Evolutionary conservation across 345 rosid species (phyloP), one percentile per base, ranked within the genome.

Genomic region (Draba incana): DNA sequence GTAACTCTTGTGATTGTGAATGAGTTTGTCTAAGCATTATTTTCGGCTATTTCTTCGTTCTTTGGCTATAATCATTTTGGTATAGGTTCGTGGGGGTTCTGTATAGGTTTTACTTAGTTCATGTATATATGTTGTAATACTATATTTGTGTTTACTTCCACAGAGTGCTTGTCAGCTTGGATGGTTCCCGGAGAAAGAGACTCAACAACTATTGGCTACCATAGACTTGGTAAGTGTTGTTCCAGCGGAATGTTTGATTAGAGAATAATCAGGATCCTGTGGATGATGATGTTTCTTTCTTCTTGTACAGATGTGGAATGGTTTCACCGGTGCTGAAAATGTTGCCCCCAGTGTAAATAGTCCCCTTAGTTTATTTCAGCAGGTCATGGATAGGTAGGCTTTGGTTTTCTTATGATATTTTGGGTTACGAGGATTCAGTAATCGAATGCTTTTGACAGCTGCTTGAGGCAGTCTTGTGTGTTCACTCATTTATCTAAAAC

Each of bases 141-240:
- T 33, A 59, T 60, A 23, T 35, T 23, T 59, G 39, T 72, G 43
- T 66, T 67, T 73, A 33, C 44, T 54, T 6, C 47, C 64, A 25
- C 68, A 90, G 98, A 84, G 52, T 81, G 96, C 99, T 68, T 87
- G 97, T 71, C 75, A 76, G 58, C 65, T 70, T 64, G 92, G 88
- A 56, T 91, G 96, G 99, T 94, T 94, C 77, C 75, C 86, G 1
- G 85, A 77, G 53, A 71, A 69, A 70, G 95, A 90, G 50, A 57
- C 76, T 78, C 76, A 80, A 75, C 84, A 84, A 66, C 84, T 91
- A 35, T 30, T 76, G 44, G 31, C 68, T 54, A 84, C 83, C 72
- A 78, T 84, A 58, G 72, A 78, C 69, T 84, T 81, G 89, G 98
- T 90, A 66, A 54, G 60, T 37, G 27, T 68, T 50, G 71, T 68